A percentile compares a stretch with the other conserved stretches of the same genome.
These are phyloP conservation scores for Lolium multiflorum DNA, from an alignment of 176 grass and related monocot genomes.

Conservation along the genomic window DNA sequence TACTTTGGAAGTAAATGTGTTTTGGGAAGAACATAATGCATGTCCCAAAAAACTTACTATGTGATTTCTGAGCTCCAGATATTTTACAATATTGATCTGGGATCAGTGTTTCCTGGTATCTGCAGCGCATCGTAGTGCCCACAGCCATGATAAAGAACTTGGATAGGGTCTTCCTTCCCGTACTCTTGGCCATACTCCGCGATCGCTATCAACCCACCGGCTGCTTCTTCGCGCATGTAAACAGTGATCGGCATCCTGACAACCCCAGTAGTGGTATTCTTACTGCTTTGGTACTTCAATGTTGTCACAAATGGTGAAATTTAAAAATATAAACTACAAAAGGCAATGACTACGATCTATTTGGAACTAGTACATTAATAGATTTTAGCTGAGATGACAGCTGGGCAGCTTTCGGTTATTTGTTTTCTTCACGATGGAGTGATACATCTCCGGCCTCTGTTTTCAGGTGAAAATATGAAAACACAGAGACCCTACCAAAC, in stretches of 20 bases:
- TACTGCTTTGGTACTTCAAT: not conserved
- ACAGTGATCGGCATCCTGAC: slow-evolving; percentile 79
- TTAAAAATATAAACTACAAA: not conserved
- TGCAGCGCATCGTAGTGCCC: slow-evolving; percentile 75
- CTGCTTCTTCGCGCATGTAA: slow-evolving; percentile 66
- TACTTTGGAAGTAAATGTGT: not conserved
- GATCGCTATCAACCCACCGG: slow-evolving; percentile 63
- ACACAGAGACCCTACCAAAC: not conserved
- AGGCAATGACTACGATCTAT: not conserved
- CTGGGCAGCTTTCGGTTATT: not conserved
- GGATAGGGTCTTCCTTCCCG: slow-evolving; percentile 64
- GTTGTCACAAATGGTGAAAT: not conserved
- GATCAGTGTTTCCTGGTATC: slow-evolving; percentile 37
- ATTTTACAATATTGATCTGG: slow-evolving; percentile 58
- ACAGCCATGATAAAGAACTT: slow-evolving; percentile 76
- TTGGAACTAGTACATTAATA: not conserved
- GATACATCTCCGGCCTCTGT: not conserved
- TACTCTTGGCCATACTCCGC: slow-evolving; percentile 84
- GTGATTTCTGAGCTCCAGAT: not conserved
- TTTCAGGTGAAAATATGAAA: not conserved
- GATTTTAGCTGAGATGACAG: not conserved
- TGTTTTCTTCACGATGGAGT: not conserved
- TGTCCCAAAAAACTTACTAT: not conserved
- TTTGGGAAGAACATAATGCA: not conserved
- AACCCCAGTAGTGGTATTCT: not conserved